Evolutionary conservation across 2,329 filamentous ascomycete species (phyloP).

Genomic region (Beauveria brongniartii): DNA sequence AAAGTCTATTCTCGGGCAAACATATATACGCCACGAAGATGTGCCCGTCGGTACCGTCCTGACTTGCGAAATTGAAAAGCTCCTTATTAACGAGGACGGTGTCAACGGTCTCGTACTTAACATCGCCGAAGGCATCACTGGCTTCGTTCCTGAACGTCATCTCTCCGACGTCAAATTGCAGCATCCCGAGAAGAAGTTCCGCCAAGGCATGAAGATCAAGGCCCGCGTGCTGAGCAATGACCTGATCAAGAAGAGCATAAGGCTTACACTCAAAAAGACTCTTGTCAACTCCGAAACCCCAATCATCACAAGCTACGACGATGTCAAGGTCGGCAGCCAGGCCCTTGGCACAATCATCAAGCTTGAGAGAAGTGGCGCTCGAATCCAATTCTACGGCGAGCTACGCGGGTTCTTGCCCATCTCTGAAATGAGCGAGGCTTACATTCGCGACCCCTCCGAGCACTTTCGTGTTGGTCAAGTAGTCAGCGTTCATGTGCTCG

Average conservation of each 20-base stretch:
- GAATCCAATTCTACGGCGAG: constrained; percentile 84
- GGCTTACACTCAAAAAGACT: constrained; percentile 89
- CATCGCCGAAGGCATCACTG: constrained; percentile 77
- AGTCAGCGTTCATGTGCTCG: constrained; percentile 80
- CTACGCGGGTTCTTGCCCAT: constrained; percentile 84
- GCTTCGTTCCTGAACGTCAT: constrained; percentile 82
- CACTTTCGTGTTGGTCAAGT: constrained; percentile 90
- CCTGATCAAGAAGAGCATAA: constrained; percentile 65
- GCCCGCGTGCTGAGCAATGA: constrained; percentile 79
- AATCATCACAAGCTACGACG: constrained; percentile 71
- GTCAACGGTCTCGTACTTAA: constrained; percentile 75
- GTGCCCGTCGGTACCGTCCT: constrained; percentile 73
- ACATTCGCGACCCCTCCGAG: constrained; percentile 78
- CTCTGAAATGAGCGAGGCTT: constrained; percentile 96
- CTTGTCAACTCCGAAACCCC: constrained; percentile 80
- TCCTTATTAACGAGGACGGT: constrained; percentile 71
- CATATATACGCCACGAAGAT: constrained; percentile 87
- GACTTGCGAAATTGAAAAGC: constrained; percentile 74
- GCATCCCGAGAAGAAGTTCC: constrained; percentile 94
- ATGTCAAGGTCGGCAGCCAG: constrained; percentile 65
- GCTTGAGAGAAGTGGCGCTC: constrained; percentile 67
- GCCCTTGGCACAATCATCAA: constrained; percentile 83
- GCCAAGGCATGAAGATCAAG: constrained; percentile 76
- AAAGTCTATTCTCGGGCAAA: constrained; percentile 71
- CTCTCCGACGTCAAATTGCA: constrained; percentile 80